Percentiles rank a stretch among this genome's conserved stretches.
Evolutionary conservation across 73 alveolate genomes (phyloP).

Genomic region (Uronychia binucleata): DNA sequence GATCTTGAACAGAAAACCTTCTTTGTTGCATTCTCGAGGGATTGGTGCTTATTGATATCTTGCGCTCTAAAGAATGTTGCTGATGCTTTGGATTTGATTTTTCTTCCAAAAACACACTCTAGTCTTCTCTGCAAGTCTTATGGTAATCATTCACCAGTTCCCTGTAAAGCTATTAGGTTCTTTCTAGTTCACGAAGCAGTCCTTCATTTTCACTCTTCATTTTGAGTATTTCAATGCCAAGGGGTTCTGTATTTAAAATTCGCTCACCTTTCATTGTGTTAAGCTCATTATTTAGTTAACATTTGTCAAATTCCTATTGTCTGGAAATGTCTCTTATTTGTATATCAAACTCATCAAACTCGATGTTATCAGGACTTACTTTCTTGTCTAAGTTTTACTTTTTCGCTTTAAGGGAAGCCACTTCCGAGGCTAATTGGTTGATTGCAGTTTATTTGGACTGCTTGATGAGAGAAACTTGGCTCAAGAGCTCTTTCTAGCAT

Average conservation of each 20-base stretch:
- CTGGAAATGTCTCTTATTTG: neutral
- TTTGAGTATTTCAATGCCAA: neutral
- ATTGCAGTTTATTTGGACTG: neutral
- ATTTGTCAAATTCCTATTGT: neutral
- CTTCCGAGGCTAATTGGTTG: neutral
- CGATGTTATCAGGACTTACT: neutral
- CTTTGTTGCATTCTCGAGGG: neutral
- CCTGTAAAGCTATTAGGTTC: conserved; percentile 13
- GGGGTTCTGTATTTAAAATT: neutral
- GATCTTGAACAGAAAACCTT: neutral
- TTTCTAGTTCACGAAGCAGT: conserved; percentile 10
- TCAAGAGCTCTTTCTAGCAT: neutral
- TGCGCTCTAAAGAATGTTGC: neutral
- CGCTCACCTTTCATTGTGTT: neutral
- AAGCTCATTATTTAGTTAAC: neutral
- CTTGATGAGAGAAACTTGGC: neutral
- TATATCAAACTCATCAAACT: neutral
- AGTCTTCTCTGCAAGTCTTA: conserved; percentile 1
- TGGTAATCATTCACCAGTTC: neutral
- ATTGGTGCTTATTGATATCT: neutral
- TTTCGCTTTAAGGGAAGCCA: neutral
- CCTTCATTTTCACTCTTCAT: conserved; percentile 1
- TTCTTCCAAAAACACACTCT: neutral
- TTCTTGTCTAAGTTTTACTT: neutral
- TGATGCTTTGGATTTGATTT: neutral